phyloP scores from a whole-genome alignment of 2,329 filamentous ascomycete species.

The Exophiala calicioides region DNA sequence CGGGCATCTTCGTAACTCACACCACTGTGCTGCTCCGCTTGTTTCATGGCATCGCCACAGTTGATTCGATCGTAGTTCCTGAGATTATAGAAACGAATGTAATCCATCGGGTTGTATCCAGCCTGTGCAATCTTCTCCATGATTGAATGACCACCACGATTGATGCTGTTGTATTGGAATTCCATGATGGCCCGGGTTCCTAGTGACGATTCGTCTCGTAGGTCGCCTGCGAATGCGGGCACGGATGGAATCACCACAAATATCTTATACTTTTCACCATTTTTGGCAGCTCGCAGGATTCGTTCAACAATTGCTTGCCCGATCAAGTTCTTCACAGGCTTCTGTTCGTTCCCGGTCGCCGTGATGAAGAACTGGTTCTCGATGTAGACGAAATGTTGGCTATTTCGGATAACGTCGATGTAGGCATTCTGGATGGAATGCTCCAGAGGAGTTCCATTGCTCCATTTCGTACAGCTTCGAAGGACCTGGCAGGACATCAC shows the following conservation, averaged over 20 bases:
- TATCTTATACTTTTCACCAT: conserved; percentile 69
- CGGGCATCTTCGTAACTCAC: conserved; percentile 49
- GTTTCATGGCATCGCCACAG: conserved; percentile 37
- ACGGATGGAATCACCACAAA: conserved; percentile 78
- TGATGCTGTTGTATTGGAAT: conserved; percentile 80
- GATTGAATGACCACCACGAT: conserved; percentile 74
- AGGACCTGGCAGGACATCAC: conserved; percentile 41
- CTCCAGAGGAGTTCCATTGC: conserved; percentile 60
- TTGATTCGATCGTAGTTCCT: conserved; percentile 84
- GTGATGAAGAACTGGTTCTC: conserved; percentile 92
- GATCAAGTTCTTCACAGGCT: conserved; percentile 74
- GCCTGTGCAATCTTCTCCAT: conserved; percentile 67
- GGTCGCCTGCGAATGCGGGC: conserved; percentile 78
- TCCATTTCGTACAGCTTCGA: conserved; percentile 57
- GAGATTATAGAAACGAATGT: conserved; percentile 83
- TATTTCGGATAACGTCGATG: conserved; percentile 67
- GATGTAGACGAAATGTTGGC: conserved; percentile 74
- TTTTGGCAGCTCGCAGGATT: conserved; percentile 68
- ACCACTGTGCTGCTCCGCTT: conserved; percentile 45
- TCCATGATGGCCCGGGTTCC: conserved; percentile 86
- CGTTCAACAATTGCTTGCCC: conserved; percentile 77
- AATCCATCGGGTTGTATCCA: conserved; percentile 69
- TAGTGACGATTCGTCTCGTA: conserved; percentile 70
- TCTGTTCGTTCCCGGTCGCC: conserved; percentile 68
- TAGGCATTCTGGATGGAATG: conserved; percentile 90